These are phyloP conservation scores for Coniosporium tulheliwenetii DNA, from an alignment of 2,329 filamentous ascomycete species.

Conservation along the genomic window DNA sequence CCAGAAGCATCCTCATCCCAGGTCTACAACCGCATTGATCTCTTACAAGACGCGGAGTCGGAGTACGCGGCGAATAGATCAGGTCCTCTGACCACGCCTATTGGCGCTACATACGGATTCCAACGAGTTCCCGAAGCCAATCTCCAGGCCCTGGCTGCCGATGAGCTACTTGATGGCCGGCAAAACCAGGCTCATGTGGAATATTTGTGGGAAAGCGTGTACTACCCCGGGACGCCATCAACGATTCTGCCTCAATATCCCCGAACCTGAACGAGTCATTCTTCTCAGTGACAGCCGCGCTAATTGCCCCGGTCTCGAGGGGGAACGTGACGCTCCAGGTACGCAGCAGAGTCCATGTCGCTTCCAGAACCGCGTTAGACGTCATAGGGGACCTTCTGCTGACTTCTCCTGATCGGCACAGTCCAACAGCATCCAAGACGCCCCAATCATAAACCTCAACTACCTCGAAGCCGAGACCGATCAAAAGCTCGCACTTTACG, in stretches of 20 bases:
- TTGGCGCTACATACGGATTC: slow-evolving; percentile 17
- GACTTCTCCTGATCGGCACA: not conserved
- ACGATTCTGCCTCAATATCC: slow-evolving; percentile 7
- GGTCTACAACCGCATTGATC: slow-evolving; percentile 11
- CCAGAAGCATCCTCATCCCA: slow-evolving; percentile 9
- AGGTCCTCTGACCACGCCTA: slow-evolving; percentile 13
- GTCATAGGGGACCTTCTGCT: too few species aligned
- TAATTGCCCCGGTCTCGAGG: slow-evolving; percentile 12
- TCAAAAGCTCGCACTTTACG: slow-evolving; percentile 8
- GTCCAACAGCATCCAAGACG: slow-evolving; percentile 4
- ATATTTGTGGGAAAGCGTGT: slow-evolving; percentile 10
- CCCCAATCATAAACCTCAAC: slow-evolving; percentile 8
- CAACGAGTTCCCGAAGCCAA: slow-evolving; percentile 9
- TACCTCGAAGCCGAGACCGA: slow-evolving; percentile 7
- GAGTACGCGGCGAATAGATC: slow-evolving; percentile 12
- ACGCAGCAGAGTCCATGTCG: too few species aligned
- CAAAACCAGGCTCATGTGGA: slow-evolving; percentile 12
- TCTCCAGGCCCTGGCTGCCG: slow-evolving; percentile 1
- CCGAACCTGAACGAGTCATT: slow-evolving; percentile 14
- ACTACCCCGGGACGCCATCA: slow-evolving; percentile 9
- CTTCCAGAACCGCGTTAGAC: too few species aligned
- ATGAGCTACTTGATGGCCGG: slow-evolving; percentile 9
- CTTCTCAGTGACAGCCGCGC: slow-evolving; percentile 11
- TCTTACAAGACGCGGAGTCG: slow-evolving; percentile 10
- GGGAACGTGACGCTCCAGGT: slow-evolving; percentile 6